phyloP scores from a whole-genome alignment of 805 yeast genomes.

The Candida xyloterini region DNA sequence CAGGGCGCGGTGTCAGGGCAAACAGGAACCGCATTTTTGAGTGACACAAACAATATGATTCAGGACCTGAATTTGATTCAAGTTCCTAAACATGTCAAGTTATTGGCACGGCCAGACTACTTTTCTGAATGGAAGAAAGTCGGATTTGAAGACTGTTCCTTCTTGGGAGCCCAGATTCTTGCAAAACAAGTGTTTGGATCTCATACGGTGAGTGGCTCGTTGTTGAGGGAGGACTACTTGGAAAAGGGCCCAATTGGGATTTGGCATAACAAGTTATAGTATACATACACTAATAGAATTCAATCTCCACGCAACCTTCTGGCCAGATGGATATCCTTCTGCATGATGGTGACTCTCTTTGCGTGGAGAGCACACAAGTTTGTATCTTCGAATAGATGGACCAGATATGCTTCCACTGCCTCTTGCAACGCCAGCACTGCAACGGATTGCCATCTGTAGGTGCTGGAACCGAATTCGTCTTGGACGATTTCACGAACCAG shows the following conservation, averaged over 20 bases:
- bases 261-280: conserved; percentile 47
- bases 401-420: conserved; percentile 74
- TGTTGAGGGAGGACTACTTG: conserved; percentile 65
- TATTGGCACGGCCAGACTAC: conserved; percentile 80
- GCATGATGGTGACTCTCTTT: conserved; percentile 81
- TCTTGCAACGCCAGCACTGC: conserved; percentile 78
- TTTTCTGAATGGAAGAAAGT: conserved; percentile 90
- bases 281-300: conserved; percentile 7
- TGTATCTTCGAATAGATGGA: conserved; percentile 73
- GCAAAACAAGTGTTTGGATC: conserved; percentile 75
- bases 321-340: conserved; percentile 76
- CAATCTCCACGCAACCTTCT: conserved; percentile 36
- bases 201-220: conserved; percentile 54
- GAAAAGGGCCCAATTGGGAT: conserved; percentile 79
- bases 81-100: conserved; percentile 72
- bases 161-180: conserved; percentile 84
- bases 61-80: conserved; percentile 44
- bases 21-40: conserved; percentile 29
- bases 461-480: conserved; percentile 53
- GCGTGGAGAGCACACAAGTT: conserved; percentile 77
- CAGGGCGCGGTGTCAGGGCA: conserved; percentile 13
- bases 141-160: conserved; percentile 73
- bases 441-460: conserved; percentile 73
- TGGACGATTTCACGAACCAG: conserved; percentile 72
- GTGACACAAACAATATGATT: conserved; percentile 23